phyloP scores from a whole-genome alignment of 2,329 filamentous ascomycete species.

The Aspergillus ochraceus region DNA sequence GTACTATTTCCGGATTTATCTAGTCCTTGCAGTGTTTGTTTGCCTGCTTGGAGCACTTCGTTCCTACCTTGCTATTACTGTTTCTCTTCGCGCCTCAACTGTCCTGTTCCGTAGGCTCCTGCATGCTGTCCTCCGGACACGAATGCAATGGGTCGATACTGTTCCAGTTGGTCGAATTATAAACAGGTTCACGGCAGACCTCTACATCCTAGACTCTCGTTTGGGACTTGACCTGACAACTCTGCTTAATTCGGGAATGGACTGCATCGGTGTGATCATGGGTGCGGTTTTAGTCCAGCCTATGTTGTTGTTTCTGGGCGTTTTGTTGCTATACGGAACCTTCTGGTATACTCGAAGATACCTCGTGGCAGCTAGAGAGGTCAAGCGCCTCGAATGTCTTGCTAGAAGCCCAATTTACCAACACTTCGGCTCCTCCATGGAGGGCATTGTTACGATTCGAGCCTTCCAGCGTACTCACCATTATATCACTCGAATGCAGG shows the following conservation, averaged over 20 bases:
- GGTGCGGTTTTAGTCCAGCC: constrained; percentile 67
- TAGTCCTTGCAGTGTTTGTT: constrained; percentile 57
- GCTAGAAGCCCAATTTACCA: constrained; percentile 78
- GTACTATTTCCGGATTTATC: constrained; percentile 52
- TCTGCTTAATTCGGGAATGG: constrained; percentile 59
- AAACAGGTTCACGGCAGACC: constrained; percentile 76
- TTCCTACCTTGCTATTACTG: constrained; percentile 52
- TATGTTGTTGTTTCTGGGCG: constrained; percentile 62
- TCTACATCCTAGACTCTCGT: constrained; percentile 68
- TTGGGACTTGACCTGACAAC: constrained; percentile 64
- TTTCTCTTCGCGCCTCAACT: constrained; percentile 67
- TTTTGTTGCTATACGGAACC: constrained; percentile 59
- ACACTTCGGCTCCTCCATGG: constrained; percentile 70
- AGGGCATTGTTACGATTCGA: constrained; percentile 73
- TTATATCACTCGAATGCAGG: constrained; percentile 69
- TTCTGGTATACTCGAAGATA: constrained; percentile 61
- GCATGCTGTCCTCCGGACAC: constrained; percentile 67
- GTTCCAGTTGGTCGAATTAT: constrained; percentile 73
- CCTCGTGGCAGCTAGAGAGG: constrained; percentile 60
- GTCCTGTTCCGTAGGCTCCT: constrained; percentile 67
- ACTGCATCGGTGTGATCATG: constrained; percentile 63
- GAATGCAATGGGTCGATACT: constrained; percentile 74
- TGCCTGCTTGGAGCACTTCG: constrained; percentile 58
- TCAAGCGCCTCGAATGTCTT: constrained; percentile 69
- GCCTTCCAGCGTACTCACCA: constrained; percentile 67